A percentile compares a stretch with the other conserved stretches of the same genome.
Evolutionary conservation across 202 grass and related monocot species (phyloP).

Genomic region (Zizania palustris): DNA sequence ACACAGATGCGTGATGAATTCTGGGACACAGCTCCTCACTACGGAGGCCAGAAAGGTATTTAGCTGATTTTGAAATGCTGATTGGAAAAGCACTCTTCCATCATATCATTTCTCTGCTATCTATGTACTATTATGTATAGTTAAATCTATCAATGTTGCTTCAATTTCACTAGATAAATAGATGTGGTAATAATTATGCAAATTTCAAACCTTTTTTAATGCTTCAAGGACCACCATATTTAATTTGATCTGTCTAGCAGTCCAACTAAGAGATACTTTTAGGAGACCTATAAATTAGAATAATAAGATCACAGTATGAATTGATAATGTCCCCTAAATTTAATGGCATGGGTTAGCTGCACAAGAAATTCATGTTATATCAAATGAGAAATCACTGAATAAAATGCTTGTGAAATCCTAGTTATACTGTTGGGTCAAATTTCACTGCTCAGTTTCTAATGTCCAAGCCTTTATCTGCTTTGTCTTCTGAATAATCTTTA

Average conservation of each 20-base stretch:
- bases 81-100: not conserved
- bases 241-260: not conserved
- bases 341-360: not conserved
- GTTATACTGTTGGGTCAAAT: not conserved
- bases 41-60: constrained; percentile 93
- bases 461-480: not conserved
- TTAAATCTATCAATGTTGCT: constrained; percentile 7
- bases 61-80: not conserved
- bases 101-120: not conserved
- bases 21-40: constrained; percentile 95
- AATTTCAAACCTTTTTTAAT: not conserved
- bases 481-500: not conserved
- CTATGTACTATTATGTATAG: too few species aligned
- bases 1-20: constrained; percentile 93
- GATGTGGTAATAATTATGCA: not conserved
- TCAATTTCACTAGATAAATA: not conserved
- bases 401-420: not conserved
- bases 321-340: not conserved
- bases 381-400: not conserved
- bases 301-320: not conserved
- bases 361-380: not conserved
- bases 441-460: not conserved
- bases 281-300: not conserved
- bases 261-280: not conserved
- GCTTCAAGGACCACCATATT: not conserved